Base-by-base conservation (phyloP, 1,284 basidiomycete genomes). In the Moesziomyces sp. region DNA sequence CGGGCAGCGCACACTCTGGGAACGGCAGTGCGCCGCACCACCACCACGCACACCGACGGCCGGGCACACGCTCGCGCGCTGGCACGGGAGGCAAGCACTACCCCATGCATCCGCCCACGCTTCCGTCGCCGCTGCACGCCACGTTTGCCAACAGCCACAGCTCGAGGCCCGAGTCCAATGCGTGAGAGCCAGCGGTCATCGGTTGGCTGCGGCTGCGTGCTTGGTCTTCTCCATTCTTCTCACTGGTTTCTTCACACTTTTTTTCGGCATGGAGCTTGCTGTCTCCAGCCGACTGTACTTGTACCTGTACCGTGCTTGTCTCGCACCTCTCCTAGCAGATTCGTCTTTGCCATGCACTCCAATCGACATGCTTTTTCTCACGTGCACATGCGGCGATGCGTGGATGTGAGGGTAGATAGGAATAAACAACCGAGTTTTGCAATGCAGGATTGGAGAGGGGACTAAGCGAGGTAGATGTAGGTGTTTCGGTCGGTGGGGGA, bases 391-490 rank as follows among this genome's bases (percentile, higher is more conserved):
- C 28, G 28, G 5, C 6, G 28, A 7, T 28, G 28, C 28, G 21
- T 21, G 21, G 21, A 21, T 21, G 21, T 21, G 21, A 21, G 21
- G 21, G 21, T 21, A 21, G 21, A 21, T 21, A 21, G 21, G 21
- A 21, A 21, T 21, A 21, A 21, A 21, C 21, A 21, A 21, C 21
- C 9, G 28, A 7, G 28, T 28, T 28, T 28, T 28, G 28, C 6
- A 9, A 28, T 28, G 28, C 28, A 28, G 28, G 28, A 28, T 16
- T 16, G 35, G 4, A 35, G 35, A 11, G 35, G 14, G 8, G 35
- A 16, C 35, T 55, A 83, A 1, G 81, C 81, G 45, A 82, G 53
- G 57, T 83, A 83, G 46, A 72, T 68, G 63, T 83, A 83, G 35
- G 78, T 56, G 23, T 67, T 63, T 13, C 78, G 61, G n/a, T 65